Evolutionary conservation across 228 moss, liverwort and hornwort species (phyloP), one percentile per base, ranked within the genome.

Genomic region (Sphagnum fallax): DNA sequence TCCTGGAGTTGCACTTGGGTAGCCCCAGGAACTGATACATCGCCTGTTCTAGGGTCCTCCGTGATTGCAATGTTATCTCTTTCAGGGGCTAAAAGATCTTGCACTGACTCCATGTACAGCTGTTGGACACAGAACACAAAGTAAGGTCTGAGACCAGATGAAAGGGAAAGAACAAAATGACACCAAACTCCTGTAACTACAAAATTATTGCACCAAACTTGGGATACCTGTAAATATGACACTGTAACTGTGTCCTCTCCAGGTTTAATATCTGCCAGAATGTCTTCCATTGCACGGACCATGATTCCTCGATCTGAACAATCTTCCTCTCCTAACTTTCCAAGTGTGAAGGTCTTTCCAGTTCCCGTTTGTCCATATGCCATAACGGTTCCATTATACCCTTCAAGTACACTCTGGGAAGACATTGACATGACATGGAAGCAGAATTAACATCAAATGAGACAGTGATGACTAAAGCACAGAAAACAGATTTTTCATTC

Each of bases 241-340:
- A 98, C 94, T 11, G 94, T 92, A 6, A 98, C 90, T 59, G 89
- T 85, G 68, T 98, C 98, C 71, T 90, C 91, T 67, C 80, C 89
- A 4, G 90, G 90, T 12, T 73, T 79, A 53, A 94, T 75, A 62
- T 87, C 86, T 47, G 89, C 89, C 71, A 98, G 69, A 52, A 98
- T 98, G 75, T 98, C 98, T 81, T 98, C 98, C 92, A 98, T 80
- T 6, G 98, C 98, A 62, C 98, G 93, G 72, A 98, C 93, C 98
- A 98, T 98, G 50, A 98, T 98, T 60, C 98, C 98, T 66, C 98
- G 88, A 77, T 98, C 91, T 70, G 98, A 84, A 47, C 85, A 84
- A 72, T 98, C 98, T 82, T 93, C 92, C 79, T 90, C 87, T 62
- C 98, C 98, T 52, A 98, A 77, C 75, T 82, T 86, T 58, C 93